phyloP scores from a whole-genome alignment of 2,329 filamentous ascomycete genomes.

The Didymellaceae sp. region DNA sequence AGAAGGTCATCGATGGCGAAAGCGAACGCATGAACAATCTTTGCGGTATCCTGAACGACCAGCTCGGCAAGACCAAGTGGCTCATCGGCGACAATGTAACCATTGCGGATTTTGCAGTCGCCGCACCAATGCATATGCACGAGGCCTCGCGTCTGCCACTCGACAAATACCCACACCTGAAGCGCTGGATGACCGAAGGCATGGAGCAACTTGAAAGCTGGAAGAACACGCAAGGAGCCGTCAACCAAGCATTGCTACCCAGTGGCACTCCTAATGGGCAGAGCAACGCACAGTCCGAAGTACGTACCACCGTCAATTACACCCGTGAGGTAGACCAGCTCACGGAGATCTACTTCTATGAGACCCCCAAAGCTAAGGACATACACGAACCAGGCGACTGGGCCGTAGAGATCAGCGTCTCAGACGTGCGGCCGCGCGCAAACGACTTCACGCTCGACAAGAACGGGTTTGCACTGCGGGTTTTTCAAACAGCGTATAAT shows the following conservation, averaged over 20 bases:
- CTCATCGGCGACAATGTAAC: slow-evolving; percentile 47
- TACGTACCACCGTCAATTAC: slow-evolving; percentile 54
- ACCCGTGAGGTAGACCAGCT: slow-evolving; percentile 52
- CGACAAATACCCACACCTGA: slow-evolving; percentile 48
- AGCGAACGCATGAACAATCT: slow-evolving; percentile 44
- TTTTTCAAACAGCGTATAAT: slow-evolving; percentile 49
- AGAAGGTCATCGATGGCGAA: slow-evolving; percentile 44
- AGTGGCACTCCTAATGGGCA: background rate
- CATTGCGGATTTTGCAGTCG: slow-evolving; percentile 53
- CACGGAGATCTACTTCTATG: slow-evolving; percentile 53
- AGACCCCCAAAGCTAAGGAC: slow-evolving; percentile 47
- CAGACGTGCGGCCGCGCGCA: slow-evolving; percentile 52
- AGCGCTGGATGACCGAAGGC: slow-evolving; percentile 47
- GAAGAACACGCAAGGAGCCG: slow-evolving; percentile 50
- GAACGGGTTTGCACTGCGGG: slow-evolving; percentile 55
- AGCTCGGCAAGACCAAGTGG: slow-evolving; percentile 49
- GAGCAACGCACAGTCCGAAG: slow-evolving; percentile 8
- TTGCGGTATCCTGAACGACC: slow-evolving; percentile 48
- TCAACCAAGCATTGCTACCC: slow-evolving; percentile 40
- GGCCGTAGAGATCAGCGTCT: slow-evolving; percentile 48
- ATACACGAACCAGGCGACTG: slow-evolving; percentile 53
- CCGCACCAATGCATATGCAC: slow-evolving; percentile 50
- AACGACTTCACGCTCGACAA: slow-evolving; percentile 54
- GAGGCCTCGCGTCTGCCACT: slow-evolving; percentile 45
- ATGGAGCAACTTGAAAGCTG: slow-evolving; percentile 49